These are phyloP conservation scores for Podila horticola DNA, from an alignment of 192 early-diverging fungal genomes.

Conservation along the genomic window DNA sequence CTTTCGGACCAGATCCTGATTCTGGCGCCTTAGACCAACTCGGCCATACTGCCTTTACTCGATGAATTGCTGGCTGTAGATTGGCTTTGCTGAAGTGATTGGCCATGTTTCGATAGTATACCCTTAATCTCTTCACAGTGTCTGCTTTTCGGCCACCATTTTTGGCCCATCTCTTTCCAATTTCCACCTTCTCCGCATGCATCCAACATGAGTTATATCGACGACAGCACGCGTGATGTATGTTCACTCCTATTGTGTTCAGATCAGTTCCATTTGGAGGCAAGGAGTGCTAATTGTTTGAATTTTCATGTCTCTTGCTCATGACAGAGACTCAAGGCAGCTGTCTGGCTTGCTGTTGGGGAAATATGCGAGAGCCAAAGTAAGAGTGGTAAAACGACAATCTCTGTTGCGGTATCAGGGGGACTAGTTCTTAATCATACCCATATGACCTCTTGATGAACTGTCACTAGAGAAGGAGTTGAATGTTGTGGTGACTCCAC, in stretches of 20 bases:
- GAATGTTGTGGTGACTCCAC: constrained; percentile 45
- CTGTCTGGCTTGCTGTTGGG: constrained; percentile 54
- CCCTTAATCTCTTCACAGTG: too few species aligned
- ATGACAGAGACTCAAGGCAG: constrained; percentile 53
- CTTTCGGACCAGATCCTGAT: constrained; percentile 1
- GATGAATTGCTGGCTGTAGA: too few species aligned
- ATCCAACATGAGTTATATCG: constrained; percentile 26
- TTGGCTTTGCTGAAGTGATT: too few species aligned
- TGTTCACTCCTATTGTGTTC: background rate
- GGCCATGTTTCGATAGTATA: too few species aligned
- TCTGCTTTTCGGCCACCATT: too few species aligned
- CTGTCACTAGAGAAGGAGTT: constrained; percentile 14
- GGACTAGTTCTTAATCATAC: background rate
- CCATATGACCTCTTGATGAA: background rate
- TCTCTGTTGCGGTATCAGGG: background rate
- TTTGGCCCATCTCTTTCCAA: too few species aligned
- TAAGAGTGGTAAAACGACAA: constrained; percentile 1
- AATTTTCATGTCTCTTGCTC: background rate
- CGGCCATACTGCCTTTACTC: too few species aligned
- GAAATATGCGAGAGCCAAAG: constrained; percentile 51
- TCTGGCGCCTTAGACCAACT: background rate
- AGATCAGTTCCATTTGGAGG: too few species aligned
- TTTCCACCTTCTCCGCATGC: background rate
- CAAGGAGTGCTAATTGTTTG: background rate
- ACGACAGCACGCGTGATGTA: constrained; percentile 43